A percentile compares a stretch with the other conserved stretches of the same genome.
phyloP scores from a whole-genome alignment of 306 rosid genomes.

The Rosa persica region DNA sequence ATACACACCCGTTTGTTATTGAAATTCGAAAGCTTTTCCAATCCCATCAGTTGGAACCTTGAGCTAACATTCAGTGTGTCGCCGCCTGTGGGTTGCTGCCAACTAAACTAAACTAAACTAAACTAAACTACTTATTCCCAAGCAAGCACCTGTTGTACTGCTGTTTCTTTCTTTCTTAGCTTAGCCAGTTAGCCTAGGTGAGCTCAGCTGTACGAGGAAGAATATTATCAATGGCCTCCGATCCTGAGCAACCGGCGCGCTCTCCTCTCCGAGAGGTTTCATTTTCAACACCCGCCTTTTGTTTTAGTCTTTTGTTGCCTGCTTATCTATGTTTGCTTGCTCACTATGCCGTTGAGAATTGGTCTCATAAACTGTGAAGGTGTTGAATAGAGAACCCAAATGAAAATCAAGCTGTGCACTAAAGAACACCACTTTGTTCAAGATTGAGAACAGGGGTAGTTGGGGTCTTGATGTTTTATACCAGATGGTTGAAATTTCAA shows the following conservation, averaged over 20 bases:
- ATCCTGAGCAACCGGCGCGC: slow-evolving; percentile 37
- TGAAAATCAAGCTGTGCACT: neutral
- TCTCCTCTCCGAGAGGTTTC: slow-evolving; percentile 47
- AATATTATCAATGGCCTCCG: slow-evolving; percentile 50
- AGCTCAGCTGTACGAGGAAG: neutral
- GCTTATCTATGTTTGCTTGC: neutral
- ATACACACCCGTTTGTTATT: neutral
- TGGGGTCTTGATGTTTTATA: neutral
- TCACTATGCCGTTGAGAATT: neutral
- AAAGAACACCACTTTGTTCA: neutral
- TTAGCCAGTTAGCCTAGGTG: neutral
- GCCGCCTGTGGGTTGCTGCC: neutral
- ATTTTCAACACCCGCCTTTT: neutral
- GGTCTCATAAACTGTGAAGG: neutral
- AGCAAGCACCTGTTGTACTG: neutral
- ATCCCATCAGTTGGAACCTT: neutral
- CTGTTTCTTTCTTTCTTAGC: neutral
- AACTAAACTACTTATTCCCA: neutral
- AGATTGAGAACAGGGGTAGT: neutral
- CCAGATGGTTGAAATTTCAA: neutral
- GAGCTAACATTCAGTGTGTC: neutral
- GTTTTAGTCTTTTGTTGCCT: too few species aligned
- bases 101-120: neutral
- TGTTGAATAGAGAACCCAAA: neutral
- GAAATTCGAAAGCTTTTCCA: neutral